These are phyloP conservation scores for Lobosporangium transversale DNA, from an alignment of 192 early-diverging fungal genomes.

Conservation along the genomic window DNA sequence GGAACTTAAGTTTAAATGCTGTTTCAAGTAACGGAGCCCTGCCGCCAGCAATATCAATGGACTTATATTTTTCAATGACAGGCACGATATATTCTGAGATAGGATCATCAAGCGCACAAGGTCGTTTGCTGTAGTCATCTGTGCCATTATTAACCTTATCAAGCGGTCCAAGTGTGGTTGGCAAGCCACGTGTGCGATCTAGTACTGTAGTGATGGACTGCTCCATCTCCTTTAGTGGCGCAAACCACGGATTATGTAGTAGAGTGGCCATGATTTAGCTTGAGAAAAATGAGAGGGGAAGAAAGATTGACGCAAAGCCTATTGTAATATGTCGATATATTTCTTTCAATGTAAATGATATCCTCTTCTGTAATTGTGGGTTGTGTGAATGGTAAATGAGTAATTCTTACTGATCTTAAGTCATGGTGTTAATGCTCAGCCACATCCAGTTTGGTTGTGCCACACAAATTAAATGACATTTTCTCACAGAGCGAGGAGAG, in stretches of 20 bases:
- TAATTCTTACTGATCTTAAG: no score
- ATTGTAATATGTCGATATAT: not conserved
- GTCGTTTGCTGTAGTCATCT: conserved; percentile 3
- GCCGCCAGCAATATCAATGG: conserved; percentile 13
- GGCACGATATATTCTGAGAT: conserved; percentile 14
- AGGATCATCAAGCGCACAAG: conserved; percentile 1
- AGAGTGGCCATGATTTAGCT: not conserved
- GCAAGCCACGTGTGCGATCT: not conserved
- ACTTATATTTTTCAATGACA: conserved; percentile 12
- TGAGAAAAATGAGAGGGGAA: not conserved
- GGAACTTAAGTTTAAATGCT: conserved; percentile 42
- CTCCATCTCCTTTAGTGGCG: conserved; percentile 23
- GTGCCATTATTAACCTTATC: not conserved
- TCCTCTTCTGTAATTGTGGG: not conserved
- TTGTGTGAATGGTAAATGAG: not conserved
- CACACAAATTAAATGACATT: no score
- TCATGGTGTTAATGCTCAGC: no score
- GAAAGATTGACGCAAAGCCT: not conserved
- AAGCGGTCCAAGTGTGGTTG: not conserved
- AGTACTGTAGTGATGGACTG: conserved; percentile 19
- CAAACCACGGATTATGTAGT: conserved; percentile 19
- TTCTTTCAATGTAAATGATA: not conserved
- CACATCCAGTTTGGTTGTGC: no score
- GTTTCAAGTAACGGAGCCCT: conserved; percentile 18
- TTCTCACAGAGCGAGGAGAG: no score